phyloP scores from a whole-genome alignment of 805 yeast genomes.

The Lipomyces starkeyi region DNA sequence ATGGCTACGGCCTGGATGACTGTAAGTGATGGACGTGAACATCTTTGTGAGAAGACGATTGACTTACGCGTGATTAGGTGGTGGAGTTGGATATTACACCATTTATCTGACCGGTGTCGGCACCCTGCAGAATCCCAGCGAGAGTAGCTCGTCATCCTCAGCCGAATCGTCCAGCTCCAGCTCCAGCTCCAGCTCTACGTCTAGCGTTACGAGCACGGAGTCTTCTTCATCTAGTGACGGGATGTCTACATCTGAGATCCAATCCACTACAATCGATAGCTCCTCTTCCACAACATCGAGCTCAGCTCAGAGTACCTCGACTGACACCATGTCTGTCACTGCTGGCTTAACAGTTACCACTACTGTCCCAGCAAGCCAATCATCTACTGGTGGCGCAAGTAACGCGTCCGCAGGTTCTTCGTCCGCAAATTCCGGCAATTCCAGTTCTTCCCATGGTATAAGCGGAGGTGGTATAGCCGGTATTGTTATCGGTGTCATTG shows the following conservation, averaged over 20 bases:
- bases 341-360: constrained; percentile 30
- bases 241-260: constrained; percentile 40
- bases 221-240: too few relatives aligned
- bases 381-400: constrained; percentile 11
- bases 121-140: constrained; percentile 30
- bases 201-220: constrained; percentile 46
- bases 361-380: constrained; percentile 33
- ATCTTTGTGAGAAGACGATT: background rate
- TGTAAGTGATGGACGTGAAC: constrained; percentile 52
- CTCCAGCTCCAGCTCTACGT: constrained; percentile 46
- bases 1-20: constrained; percentile 63
- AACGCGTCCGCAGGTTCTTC: constrained; percentile 41
- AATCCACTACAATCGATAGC: constrained; percentile 35
- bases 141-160: constrained; percentile 24
- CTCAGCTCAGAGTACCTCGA: background rate
- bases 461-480: constrained; percentile 65
- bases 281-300: constrained; percentile 21
- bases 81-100: constrained; percentile 52
- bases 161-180: constrained; percentile 26
- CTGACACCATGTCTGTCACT: background rate
- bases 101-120: constrained; percentile 42
- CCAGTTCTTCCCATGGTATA: constrained; percentile 31
- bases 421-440: constrained; percentile 40
- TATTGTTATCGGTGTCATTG: constrained; percentile 60
- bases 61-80: constrained; percentile 41